Percentiles rank a stretch among this genome's conserved stretches.
Evolutionary conservation across 108 stramenopile species (phyloP).

Genomic region (Pseudonitzschia pungens): DNA sequence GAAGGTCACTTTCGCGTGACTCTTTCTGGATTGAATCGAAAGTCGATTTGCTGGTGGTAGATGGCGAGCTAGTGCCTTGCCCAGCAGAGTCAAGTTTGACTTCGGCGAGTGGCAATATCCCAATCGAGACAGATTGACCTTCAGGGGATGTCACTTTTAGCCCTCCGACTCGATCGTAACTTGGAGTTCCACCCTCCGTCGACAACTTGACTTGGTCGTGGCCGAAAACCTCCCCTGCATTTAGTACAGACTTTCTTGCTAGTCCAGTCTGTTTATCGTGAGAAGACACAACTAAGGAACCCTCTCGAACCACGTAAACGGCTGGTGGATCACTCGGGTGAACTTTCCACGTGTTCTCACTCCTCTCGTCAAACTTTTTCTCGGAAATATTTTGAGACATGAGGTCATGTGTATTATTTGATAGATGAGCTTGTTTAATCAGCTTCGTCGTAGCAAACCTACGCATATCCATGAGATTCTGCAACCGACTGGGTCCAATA

Average conservation of each 20-base stretch:
- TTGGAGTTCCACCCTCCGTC: background rate
- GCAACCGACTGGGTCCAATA: conserved; percentile 35
- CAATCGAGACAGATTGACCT: conserved; percentile 16
- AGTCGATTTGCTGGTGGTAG: background rate
- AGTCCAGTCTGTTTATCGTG: conserved; percentile 14
- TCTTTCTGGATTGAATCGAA: background rate
- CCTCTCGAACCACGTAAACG: conserved; percentile 63
- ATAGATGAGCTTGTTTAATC: conserved; percentile 29
- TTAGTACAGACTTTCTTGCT: conserved; percentile 20
- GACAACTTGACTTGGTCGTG: conserved; percentile 44
- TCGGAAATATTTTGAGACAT: conserved; percentile 54
- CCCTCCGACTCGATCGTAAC: conserved; percentile 8
- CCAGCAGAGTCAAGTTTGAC: background rate
- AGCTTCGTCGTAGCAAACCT: conserved; percentile 1
- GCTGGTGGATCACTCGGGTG: conserved; percentile 20
- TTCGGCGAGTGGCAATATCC: conserved; percentile 8
- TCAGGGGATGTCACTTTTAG: background rate
- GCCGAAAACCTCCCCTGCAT: conserved; percentile 53
- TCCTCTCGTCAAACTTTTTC: conserved; percentile 60
- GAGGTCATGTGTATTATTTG: conserved; percentile 36
- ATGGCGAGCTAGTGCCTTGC: background rate
- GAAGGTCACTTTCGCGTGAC: background rate
- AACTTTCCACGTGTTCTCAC: conserved; percentile 9
- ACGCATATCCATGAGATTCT: conserved; percentile 28
- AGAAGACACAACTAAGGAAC: conserved; percentile 29